These are phyloP conservation scores for Trypanosoma caninum DNA, from an alignment of 208 protist species.

Conservation along the genomic window DNA sequence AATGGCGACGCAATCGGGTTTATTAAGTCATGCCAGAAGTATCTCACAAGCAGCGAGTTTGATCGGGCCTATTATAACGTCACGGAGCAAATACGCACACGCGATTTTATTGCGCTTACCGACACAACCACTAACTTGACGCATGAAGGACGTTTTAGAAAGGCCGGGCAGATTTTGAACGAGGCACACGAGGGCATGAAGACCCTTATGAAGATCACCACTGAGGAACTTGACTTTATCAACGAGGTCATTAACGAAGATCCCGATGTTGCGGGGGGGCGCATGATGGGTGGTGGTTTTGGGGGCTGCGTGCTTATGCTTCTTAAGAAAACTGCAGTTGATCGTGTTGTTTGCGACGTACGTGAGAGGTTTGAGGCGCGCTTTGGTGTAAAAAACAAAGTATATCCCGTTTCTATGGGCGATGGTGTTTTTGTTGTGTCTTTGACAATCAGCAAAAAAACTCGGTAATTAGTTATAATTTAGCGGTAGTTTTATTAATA, in stretches of 20 bases:
- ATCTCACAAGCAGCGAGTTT: slow-evolving; percentile 52
- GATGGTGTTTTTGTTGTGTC: slow-evolving; percentile 53
- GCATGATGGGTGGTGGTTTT: slow-evolving; percentile 91
- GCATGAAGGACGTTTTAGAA: slow-evolving; percentile 42
- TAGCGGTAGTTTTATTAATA: too few species aligned
- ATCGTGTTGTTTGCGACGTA: slow-evolving; percentile 49
- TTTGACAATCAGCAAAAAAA: slow-evolving; percentile 5
- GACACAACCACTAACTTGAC: slow-evolving; percentile 29
- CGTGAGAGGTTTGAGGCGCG: slow-evolving; percentile 49
- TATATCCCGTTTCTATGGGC: slow-evolving; percentile 45
- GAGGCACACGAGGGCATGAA: slow-evolving; percentile 64
- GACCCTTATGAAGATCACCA: slow-evolving; percentile 72
- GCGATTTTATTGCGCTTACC: slow-evolving; percentile 53
- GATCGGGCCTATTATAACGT: slow-evolving; percentile 67
- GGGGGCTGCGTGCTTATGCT: slow-evolving; percentile 83
- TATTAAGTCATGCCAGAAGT: slow-evolving; percentile 39
- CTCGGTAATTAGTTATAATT: too few species aligned
- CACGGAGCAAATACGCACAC: slow-evolving; percentile 62
- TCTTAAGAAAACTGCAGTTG: slow-evolving; percentile 37
- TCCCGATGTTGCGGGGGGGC: slow-evolving; percentile 66
- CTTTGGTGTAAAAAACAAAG: slow-evolving; percentile 51
- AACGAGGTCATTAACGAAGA: slow-evolving; percentile 56
- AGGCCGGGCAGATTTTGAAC: slow-evolving; percentile 58
- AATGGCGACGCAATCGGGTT: slow-evolving; percentile 42
- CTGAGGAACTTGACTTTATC: slow-evolving; percentile 78